Conservation (phyloP, 495 filamentous ascomycete species). For the Evernia prunastri region DNA sequence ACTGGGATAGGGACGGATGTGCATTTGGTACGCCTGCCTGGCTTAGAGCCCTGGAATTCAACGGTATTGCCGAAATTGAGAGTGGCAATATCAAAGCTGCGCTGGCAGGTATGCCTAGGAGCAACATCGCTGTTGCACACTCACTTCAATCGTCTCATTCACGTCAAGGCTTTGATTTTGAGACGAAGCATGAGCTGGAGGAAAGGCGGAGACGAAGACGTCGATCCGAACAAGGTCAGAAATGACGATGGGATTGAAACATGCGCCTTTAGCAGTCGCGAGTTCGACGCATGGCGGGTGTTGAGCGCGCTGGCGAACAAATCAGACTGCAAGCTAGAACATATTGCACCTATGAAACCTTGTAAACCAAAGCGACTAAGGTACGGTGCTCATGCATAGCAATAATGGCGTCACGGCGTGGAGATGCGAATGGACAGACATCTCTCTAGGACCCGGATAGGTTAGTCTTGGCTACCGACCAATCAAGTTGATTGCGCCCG, state of each 20-base stretch:
- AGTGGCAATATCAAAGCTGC: background rate
- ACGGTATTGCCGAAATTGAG: background rate
- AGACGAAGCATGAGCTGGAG: background rate
- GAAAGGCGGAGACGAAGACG: background rate
- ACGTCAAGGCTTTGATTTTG: background rate
- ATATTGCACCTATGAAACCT: background rate
- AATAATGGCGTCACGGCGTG: too few relatives aligned
- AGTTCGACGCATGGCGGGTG: constrained; percentile 1
- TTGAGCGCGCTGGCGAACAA: constrained; percentile 1
- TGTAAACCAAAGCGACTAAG: background rate
- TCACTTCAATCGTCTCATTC: background rate
- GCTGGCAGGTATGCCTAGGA: background rate
- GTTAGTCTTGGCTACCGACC: too few relatives aligned
- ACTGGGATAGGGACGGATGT: background rate
- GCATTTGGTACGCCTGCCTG: background rate
- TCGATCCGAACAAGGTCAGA: background rate
- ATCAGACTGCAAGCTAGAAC: background rate
- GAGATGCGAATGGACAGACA: background rate
- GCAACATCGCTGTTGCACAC: background rate
- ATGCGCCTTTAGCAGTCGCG: background rate
- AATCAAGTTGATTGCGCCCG: too few relatives aligned
- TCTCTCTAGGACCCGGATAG: too few relatives aligned
- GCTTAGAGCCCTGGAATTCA: background rate
- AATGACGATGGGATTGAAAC: background rate
- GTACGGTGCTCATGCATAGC: background rate